Evolutionary conservation across 2,329 filamentous ascomycete species (phyloP), one percentile per base, ranked within the genome.

Genomic region (Apiospora hydei): DNA sequence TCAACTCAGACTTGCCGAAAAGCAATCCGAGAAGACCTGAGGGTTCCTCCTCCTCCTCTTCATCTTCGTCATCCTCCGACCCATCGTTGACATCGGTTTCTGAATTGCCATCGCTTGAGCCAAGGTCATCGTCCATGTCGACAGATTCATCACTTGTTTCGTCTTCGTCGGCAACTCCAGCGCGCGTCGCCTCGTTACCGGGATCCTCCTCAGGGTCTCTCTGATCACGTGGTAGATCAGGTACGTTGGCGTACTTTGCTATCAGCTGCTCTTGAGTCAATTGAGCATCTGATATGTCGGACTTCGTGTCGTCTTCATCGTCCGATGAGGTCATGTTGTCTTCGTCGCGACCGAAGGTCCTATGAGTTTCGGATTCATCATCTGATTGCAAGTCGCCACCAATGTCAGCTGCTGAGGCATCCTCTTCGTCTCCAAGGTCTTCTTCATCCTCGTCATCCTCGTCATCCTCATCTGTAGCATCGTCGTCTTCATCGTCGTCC

Each of bases 221-320:
- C 4, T 81, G 78, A 1, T 79, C 78, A 3, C 74, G 76, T 18
- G 84, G 79, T 4, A 88, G 73, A 24, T 85, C 85, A 0, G 91
- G 90, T 8, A 94, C 83, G 70, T 91, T 86, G 11, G 90, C 89
- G 74, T 94, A 94, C 79, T 94, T 94, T 51, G 87, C 86, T 38
- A 86, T 88, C 18, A 94, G 80, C 77, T 94, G 90, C 72, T 93
- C 92, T 73, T 92, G 89, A 0, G 91, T 93, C 4, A 94, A 84
- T 14, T 86, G 85, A 73, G 92, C 92, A 72, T 93, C 91, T 11
- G 87, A 89, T 16, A 83, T 78, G 10, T 85, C 85, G 26, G 84
- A 87, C 72, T 85, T 84, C 18, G 77, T 83, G 51, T 89, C 89
- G 6, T 89, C 88, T 26, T 90, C 90, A 66, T 92, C 91, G 53